A percentile compares a stretch with the other conserved stretches of the same genome.
phyloP scores from a whole-genome alignment of 441 rosid species.

The Gossypium schwendimanii region DNA sequence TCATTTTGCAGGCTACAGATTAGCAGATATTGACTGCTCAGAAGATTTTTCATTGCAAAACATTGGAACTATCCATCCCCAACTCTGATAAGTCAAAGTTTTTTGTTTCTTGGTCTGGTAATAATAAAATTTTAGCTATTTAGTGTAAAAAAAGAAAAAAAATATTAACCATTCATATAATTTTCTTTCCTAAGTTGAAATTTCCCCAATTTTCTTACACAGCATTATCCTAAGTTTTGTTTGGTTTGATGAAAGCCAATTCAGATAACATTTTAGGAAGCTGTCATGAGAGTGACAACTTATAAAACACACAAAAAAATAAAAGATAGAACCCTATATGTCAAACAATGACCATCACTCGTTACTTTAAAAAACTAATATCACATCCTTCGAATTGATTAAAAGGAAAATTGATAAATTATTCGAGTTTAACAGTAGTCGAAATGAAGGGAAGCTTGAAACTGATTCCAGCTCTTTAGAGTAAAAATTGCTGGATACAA shows the following conservation, averaged over 20 bases:
- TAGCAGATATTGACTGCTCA: neutral
- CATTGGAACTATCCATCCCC: neutral
- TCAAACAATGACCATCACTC: neutral
- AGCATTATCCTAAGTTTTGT: neutral
- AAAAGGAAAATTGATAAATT: too few relatives aligned
- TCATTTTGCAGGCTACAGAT: neutral
- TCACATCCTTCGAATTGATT: too few relatives aligned
- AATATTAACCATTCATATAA: too few relatives aligned
- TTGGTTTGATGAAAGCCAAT: conserved; percentile 20
- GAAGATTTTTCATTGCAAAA: neutral
- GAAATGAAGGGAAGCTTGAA: too few relatives aligned
- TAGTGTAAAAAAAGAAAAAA: too few relatives aligned
- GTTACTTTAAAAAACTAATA: neutral
- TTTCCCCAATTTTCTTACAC: neutral
- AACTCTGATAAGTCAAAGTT: neutral
- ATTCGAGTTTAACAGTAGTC: too few relatives aligned
- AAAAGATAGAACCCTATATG: conserved; percentile 9
- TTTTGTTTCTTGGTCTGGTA: neutral
- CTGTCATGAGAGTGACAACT: conserved; percentile 36
- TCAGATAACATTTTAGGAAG: conserved; percentile 16
- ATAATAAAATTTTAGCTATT: neutral
- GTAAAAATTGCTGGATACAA: too few relatives aligned
- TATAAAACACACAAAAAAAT: too few relatives aligned
- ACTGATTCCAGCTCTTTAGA: too few relatives aligned
- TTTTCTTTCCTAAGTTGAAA: neutral